Evolutionary conservation across 208 protist genomes (phyloP), one percentile per base, ranked within the genome.

Genomic region (Novymonas esmeraldas): DNA sequence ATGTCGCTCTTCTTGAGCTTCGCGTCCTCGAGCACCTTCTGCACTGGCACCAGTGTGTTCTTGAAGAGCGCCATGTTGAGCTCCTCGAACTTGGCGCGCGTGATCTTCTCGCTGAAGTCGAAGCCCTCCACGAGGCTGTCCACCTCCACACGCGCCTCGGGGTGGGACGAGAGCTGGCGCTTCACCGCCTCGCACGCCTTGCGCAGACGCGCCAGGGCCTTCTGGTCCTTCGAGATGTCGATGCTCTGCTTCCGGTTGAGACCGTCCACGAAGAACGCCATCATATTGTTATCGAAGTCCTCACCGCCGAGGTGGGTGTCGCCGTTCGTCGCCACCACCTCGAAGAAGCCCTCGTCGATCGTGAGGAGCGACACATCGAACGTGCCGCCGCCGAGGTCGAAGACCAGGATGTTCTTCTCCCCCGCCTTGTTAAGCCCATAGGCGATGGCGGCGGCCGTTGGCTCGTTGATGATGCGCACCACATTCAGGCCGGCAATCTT

Each of bases 401-500:
- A 99, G 73, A 99, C 97, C 36, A 99, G 92, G 38, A 99, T 87
- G 69, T 98, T 98, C 68, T 82, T 84, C 78, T 92, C 87, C 9
- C 63, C 87, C 18, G 89, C 86, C 68, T 98, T 99, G 78, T 99
- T 97, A 29, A 99, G 89, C 56, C 98, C 98, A 81, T 99, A 99
- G 4, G 99, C 98, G 66, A 99, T 96, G 64, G 99, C 98, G 31
- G 99, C 99, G 3, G 99, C 98, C 24, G 99, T 99, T 42, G 99
- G 99, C 89, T 99, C 99, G 92, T 99, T 99, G 84, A 99, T 99
- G 84, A 99, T 99, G 79, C 99, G 95, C 49, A 99, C 70, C 11
- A 99, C 98, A 51, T 99, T 96, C 10, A 98, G 70, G 46, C 99
- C 99, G 6, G 95, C 85, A 58, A 99, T 99, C 42, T 62, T 63